Evolutionary conservation across 768 basidiomycete species (phyloP).

Genomic region (Clitopilus hobsonii): DNA sequence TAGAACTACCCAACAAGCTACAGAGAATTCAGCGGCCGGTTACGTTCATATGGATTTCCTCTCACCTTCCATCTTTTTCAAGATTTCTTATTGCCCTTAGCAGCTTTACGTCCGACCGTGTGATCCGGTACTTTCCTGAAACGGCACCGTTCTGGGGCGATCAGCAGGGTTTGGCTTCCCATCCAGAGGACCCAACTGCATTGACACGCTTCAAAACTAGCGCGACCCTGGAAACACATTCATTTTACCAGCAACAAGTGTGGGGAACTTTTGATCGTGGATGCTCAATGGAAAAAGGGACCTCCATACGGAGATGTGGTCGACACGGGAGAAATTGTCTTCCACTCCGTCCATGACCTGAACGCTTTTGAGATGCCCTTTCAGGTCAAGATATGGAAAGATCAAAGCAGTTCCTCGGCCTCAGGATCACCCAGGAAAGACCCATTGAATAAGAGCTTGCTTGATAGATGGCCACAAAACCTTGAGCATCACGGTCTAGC

Average conservation of each 20-base stretch:
- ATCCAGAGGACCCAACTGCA: not conserved
- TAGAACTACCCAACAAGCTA: not conserved
- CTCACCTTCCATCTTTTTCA: not conserved
- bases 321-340: not conserved
- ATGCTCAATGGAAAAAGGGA: not conserved
- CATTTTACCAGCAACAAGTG: not conserved
- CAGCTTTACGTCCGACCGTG: not conserved
- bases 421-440: too few relatives aligned
- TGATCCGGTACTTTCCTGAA: not conserved
- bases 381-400: too few relatives aligned
- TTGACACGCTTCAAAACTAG: not conserved
- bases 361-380: not conserved
- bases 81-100: not conserved
- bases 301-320: not conserved
- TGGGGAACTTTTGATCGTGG: not conserved
- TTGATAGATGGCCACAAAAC: not conserved
- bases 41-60: not conserved
- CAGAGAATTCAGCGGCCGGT: not conserved
- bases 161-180: not conserved
- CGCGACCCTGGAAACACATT: not conserved
- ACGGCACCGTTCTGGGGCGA: not conserved
- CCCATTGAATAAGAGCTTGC: not conserved
- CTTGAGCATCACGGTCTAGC: not conserved
- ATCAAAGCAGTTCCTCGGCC: too few relatives aligned
- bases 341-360: not conserved